Percentiles rank a stretch among this genome's conserved stretches.
These are phyloP conservation scores for Guadua angustifolia DNA, from an alignment of 176 grass and related monocot genomes.

Conservation along the genomic window DNA sequence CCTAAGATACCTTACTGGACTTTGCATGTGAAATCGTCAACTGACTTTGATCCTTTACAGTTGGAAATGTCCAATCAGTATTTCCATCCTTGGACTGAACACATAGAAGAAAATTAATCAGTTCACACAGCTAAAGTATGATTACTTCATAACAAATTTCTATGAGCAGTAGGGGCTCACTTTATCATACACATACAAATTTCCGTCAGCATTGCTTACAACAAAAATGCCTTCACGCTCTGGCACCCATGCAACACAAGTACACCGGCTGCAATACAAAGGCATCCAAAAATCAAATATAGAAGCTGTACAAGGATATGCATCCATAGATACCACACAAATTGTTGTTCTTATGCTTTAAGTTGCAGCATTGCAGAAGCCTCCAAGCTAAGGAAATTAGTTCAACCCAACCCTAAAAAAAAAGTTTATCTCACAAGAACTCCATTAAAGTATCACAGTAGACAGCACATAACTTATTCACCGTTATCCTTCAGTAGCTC, in stretches of 20 bases:
- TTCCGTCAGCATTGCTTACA: slow-evolving; percentile 90
- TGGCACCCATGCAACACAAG: slow-evolving; percentile 84
- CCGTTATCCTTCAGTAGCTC: not conserved
- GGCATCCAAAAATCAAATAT: not conserved
- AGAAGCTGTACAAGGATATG: slow-evolving; percentile 31
- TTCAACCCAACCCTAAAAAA: not conserved
- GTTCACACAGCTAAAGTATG: not conserved
- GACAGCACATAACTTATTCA: not conserved
- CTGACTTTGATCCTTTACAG: slow-evolving; percentile 79
- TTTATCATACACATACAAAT: slow-evolving; percentile 96
- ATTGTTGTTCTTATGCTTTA: slow-evolving; percentile 9
- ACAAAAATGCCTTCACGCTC: slow-evolving; percentile 79
- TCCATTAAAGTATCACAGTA: not conserved
- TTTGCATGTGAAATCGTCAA: slow-evolving; percentile 88
- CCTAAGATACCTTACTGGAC: slow-evolving; percentile 78
- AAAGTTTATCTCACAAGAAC: not conserved
- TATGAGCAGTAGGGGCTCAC: slow-evolving; percentile 55
- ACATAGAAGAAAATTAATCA: slow-evolving; percentile 41
- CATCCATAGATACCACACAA: not conserved
- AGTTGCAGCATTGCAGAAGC: not conserved
- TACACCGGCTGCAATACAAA: slow-evolving; percentile 77
- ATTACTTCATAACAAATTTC: slow-evolving; percentile 25
- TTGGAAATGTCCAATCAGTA: slow-evolving; percentile 86
- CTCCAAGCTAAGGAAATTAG: slow-evolving; percentile 1
- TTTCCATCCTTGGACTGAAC: slow-evolving; percentile 88